Percentiles rank a stretch among this genome's conserved stretches.
Conservation (phyloP, 768 basidiomycete species). For the Tricholoma saponaceum region DNA sequence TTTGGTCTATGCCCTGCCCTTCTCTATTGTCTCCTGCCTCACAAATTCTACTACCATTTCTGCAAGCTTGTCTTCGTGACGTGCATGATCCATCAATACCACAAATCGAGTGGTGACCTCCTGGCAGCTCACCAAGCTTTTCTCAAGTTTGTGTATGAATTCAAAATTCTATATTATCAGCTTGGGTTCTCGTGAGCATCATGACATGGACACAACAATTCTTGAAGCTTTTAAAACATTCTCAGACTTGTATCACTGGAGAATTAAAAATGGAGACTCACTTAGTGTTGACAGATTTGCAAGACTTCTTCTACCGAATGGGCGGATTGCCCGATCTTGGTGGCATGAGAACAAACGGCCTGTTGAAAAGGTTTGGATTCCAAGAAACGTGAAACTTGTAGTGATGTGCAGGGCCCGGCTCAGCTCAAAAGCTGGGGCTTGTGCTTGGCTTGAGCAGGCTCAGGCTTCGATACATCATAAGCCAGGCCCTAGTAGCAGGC, state of each 20-base stretch:
- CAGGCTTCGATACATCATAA: no score
- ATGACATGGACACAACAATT: not conserved
- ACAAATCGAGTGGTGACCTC: constrained; percentile 15
- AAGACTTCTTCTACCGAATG: not conserved
- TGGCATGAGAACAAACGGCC: not conserved
- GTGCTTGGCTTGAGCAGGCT: no score
- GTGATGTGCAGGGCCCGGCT: no score
- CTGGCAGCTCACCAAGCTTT: constrained; percentile 18
- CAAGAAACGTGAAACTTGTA: not conserved
- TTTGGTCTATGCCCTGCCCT: constrained; percentile 17
- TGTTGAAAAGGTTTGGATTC: no score
- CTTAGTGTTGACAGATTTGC: not conserved
- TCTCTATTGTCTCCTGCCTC: constrained; percentile 10
- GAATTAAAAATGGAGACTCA: not conserved
- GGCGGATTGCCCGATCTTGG: not conserved
- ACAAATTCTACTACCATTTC: constrained; percentile 13
- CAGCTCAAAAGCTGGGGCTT: no score
- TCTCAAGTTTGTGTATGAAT: constrained; percentile 27
- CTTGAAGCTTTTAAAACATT: not conserved
- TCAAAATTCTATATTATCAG: constrained; percentile 26
- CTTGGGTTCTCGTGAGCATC: not conserved
- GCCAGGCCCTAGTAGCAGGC: no score
- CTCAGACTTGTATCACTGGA: not conserved
- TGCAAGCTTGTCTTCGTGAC: constrained; percentile 24
- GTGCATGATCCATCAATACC: constrained; percentile 17